Conservation (phyloP, 768 basidiomycete genomes). For the Fomitopsis serialis region DNA sequence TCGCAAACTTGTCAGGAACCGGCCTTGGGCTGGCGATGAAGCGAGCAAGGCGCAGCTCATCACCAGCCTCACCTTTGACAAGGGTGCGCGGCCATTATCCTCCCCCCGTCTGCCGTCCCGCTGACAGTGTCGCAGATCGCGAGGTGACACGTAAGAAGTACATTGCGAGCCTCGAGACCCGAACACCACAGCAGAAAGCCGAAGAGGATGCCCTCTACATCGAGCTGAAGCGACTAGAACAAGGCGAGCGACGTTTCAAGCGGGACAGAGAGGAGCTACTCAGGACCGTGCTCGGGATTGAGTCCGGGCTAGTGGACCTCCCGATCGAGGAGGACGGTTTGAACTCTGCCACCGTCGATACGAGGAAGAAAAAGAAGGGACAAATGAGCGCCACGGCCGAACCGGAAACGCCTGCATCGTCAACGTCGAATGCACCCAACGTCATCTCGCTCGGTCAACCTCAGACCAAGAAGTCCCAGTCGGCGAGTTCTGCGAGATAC, state of each 20-base stretch:
- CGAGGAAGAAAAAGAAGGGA: slow-evolving; percentile 59
- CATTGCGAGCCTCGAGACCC: slow-evolving; percentile 76
- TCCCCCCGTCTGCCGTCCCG: neutral
- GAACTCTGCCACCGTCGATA: slow-evolving; percentile 40
- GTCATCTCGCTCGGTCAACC: slow-evolving; percentile 34
- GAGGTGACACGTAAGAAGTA: slow-evolving; percentile 88
- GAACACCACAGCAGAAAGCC: slow-evolving; percentile 84
- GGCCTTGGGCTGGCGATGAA: slow-evolving; percentile 84
- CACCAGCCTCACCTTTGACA: slow-evolving; percentile 79
- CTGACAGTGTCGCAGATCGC: slow-evolving; percentile 46
- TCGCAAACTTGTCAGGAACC: slow-evolving; percentile 76
- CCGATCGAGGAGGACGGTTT: slow-evolving; percentile 59
- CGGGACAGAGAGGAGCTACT: slow-evolving; percentile 85
- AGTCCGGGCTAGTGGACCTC: slow-evolving; percentile 78
- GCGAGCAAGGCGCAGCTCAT: slow-evolving; percentile 60
- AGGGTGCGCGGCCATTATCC: slow-evolving; percentile 45
- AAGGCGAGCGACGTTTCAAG: slow-evolving; percentile 84
- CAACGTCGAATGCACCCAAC: slow-evolving; percentile 22
- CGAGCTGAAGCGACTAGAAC: slow-evolving; percentile 92
- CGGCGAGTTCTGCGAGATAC: slow-evolving; percentile 52
- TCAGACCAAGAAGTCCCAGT: slow-evolving; percentile 32
- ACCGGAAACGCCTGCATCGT: slow-evolving; percentile 27
- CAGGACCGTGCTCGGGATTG: slow-evolving; percentile 77
- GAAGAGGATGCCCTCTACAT: slow-evolving; percentile 95
- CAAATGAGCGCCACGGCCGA: slow-evolving; percentile 23